phyloP scores from a whole-genome alignment of 2,329 filamentous ascomycete species.

The Hansfordia pulvinata region DNA sequence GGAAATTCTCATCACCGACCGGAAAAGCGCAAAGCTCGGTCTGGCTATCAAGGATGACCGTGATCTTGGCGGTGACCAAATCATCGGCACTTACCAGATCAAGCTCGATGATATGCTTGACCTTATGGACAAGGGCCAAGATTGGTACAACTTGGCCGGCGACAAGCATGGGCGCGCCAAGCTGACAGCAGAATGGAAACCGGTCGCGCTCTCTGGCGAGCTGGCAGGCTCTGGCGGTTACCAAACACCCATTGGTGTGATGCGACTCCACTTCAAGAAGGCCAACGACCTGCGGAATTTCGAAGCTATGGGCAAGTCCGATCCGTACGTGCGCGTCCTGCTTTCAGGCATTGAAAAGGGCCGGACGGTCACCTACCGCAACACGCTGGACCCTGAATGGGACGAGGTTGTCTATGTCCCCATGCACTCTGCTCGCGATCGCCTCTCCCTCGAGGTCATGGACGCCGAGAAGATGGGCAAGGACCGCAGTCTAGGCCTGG shows the following conservation, averaged over 20 bases:
- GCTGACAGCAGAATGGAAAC: slow-evolving; percentile 89
- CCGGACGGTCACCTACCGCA: slow-evolving; percentile 88
- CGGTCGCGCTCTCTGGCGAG: slow-evolving; percentile 72
- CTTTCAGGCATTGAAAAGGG: slow-evolving; percentile 84
- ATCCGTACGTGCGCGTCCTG: slow-evolving; percentile 81
- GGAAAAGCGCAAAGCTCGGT: slow-evolving; percentile 79
- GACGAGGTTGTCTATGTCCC: slow-evolving; percentile 93
- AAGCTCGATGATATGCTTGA: slow-evolving; percentile 89
- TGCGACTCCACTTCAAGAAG: slow-evolving; percentile 83
- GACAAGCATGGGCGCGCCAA: slow-evolving; percentile 76
- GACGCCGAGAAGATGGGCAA: slow-evolving; percentile 87
- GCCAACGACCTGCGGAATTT: slow-evolving; percentile 79
- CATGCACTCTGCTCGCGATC: slow-evolving; percentile 73
- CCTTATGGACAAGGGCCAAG: slow-evolving; percentile 80
- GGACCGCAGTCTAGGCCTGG: slow-evolving; percentile 72
- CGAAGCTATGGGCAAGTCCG: slow-evolving; percentile 91
- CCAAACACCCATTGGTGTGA: slow-evolving; percentile 83
- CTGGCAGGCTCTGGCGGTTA: slow-evolving; percentile 74
- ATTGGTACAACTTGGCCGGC: slow-evolving; percentile 86
- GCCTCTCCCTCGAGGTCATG: slow-evolving; percentile 85
- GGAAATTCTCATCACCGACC: slow-evolving; percentile 89
- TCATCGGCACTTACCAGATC: slow-evolving; percentile 87
- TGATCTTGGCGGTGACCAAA: slow-evolving; percentile 68
- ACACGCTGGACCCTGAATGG: slow-evolving; percentile 90
- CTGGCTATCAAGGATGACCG: slow-evolving; percentile 93